A percentile compares a stretch with the other conserved stretches of the same genome.
These are phyloP conservation scores for Schizothecium vesticola DNA, from an alignment of 495 filamentous ascomycete species.

Conservation along the genomic window DNA sequence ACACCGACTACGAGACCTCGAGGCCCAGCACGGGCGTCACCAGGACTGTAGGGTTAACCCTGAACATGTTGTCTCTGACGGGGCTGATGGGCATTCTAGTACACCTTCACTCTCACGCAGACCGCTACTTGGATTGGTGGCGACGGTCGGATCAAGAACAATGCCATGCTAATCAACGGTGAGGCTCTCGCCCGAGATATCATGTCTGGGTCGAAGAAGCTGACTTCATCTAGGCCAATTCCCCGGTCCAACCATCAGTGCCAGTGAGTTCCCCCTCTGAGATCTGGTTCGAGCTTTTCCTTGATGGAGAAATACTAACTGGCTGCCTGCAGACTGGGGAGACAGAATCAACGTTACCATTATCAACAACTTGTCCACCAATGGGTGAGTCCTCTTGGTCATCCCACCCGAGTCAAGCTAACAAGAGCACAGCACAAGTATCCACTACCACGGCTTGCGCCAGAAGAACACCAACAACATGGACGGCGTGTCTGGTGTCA, in stretches of 20 bases:
- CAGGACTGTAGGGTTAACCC: slow-evolving; percentile 17
- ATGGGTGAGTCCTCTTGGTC: slow-evolving; percentile 24
- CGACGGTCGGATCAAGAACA: slow-evolving; percentile 37
- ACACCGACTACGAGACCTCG: slow-evolving; percentile 31
- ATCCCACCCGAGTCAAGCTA: neutral
- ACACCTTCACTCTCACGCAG: slow-evolving; percentile 35
- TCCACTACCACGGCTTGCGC: slow-evolving; percentile 54
- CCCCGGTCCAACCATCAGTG: slow-evolving; percentile 48
- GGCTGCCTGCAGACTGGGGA: slow-evolving; percentile 46
- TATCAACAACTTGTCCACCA: slow-evolving; percentile 43
- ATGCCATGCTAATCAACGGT: slow-evolving; percentile 44
- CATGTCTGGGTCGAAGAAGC: neutral
- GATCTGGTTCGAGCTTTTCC: neutral
- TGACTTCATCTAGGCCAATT: slow-evolving; percentile 17
- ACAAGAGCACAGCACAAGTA: slow-evolving; percentile 25
- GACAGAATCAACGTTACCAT: slow-evolving; percentile 54
- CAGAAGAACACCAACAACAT: slow-evolving; percentile 33
- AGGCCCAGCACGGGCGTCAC: slow-evolving; percentile 25
- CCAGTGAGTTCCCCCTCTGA: slow-evolving; percentile 12
- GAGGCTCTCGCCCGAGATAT: slow-evolving; percentile 6
- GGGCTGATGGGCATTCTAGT: slow-evolving; percentile 18
- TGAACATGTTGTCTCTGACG: neutral
- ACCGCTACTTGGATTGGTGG: slow-evolving; percentile 35
- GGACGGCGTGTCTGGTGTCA: slow-evolving; percentile 44
- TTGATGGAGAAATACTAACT: slow-evolving; percentile 12